Conservation (phyloP, 129 eudicot species). For the Chrysanthemum lavandulifolium region DNA sequence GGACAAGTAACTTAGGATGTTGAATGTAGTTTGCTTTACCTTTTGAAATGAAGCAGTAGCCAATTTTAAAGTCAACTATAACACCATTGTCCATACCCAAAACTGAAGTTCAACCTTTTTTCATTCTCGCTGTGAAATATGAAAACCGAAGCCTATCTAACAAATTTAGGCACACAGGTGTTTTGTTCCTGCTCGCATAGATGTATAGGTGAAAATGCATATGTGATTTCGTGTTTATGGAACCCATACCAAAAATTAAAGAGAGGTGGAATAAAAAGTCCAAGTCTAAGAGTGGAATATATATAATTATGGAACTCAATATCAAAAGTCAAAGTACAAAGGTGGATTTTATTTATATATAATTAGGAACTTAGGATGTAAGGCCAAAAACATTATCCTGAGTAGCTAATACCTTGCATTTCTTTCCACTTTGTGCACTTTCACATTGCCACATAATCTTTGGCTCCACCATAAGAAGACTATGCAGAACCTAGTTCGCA, state of each 20-base stretch:
- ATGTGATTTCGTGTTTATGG: not conserved
- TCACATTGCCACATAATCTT: not conserved
- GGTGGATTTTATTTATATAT: not conserved
- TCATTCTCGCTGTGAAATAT: not conserved
- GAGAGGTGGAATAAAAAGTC: not conserved
- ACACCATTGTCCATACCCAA: not conserved
- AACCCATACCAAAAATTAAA: slow-evolving; percentile 1
- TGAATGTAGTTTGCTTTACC: not conserved
- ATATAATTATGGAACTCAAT: not conserved
- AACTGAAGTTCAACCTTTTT: slow-evolving; percentile 1
- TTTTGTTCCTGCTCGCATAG: not conserved
- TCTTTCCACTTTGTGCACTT: slow-evolving; percentile 12
- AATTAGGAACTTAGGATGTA: not conserved
- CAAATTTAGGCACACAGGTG: no score
- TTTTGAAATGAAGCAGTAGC: not conserved
- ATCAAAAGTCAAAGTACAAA: slow-evolving; percentile 22
- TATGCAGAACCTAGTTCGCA: slow-evolving; percentile 4
- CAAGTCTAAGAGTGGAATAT: not conserved
- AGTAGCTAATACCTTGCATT: slow-evolving; percentile 15
- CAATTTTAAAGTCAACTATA: not conserved
- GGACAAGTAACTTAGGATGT: not conserved
- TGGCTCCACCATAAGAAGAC: slow-evolving; percentile 22
- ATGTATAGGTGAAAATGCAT: not conserved
- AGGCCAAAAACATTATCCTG: slow-evolving; percentile 9
- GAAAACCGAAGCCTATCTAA: no score